Conservation (phyloP, 306 rosid genomes). For the Citrullus mucosospermus region DNA sequence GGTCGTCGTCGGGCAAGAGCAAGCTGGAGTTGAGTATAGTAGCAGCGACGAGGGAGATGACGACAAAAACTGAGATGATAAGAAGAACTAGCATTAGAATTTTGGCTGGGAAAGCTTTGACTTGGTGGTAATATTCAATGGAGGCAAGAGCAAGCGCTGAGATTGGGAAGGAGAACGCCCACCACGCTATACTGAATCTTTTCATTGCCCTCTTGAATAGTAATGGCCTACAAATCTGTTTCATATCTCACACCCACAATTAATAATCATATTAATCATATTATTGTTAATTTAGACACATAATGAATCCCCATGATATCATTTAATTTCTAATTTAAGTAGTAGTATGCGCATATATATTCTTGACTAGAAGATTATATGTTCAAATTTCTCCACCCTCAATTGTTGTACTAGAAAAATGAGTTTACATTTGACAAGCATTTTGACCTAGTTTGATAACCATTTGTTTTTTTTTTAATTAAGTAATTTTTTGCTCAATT, state of each 20-base stretch:
- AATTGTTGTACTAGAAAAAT: no score
- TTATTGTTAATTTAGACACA: no score
- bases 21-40: not conserved
- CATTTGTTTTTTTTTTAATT: no score
- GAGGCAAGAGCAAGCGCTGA: conserved; percentile 31
- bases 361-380: no score
- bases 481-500: no score
- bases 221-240: not conserved
- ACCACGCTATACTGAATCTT: conserved; percentile 10
- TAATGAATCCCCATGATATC: no score
- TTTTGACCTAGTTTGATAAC: no score
- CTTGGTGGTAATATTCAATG: conserved; percentile 9
- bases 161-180: conserved; percentile 8
- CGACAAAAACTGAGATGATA: not conserved
- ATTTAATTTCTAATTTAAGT: no score
- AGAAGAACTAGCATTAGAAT: not conserved
- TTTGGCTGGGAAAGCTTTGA: not conserved
- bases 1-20: not conserved
- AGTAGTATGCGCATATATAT: no score
- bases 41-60: not conserved
- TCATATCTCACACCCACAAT: not conserved
- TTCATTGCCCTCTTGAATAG: conserved; percentile 12
- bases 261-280: no score
- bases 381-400: no score
- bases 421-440: no score